Base-by-base conservation (phyloP, 2,329 filamentous ascomycete species). In the Hymenoscyphus linearis region DNA sequence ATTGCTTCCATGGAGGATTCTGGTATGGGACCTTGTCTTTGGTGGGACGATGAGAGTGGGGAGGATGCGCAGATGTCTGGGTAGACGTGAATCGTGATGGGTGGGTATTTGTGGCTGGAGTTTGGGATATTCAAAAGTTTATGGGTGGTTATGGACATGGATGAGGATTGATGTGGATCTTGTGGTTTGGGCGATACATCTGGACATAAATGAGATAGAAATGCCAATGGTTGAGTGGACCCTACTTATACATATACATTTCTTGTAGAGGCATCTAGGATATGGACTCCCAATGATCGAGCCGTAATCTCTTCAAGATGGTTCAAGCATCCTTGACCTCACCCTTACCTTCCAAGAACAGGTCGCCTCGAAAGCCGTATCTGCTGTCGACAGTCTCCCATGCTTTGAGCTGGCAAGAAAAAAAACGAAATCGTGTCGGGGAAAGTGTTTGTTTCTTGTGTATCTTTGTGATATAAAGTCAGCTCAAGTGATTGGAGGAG, bases 1-100 rank as follows among this genome's bases (percentile, higher is more conserved):
- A 84, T 79, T 62, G 85, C 82, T 7, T 84, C 80, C 66, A 88
- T 88, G 85, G 82, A 82, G 57, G 80, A 80, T 56, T 79, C 84
- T 58, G 85, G 85, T 3, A 74, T 88, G 1, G 85, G 85, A 1
- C 80, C 83, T 16, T 86, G 82, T 67, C 70, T 87, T 56, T 88
- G 85, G 85, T 87, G 85, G 84, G 83, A 86, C 63, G 67, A 62
- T 1, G 67, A 62, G 9, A 64, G 64, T 27, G 66, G 62, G n/a
- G 64, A 52, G 9, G 65, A 67, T 35, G 61, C 64, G 40, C 25
- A n/a, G 16, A n/a, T 16, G 14, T 13, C 26, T 18, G 18, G 12
- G 47, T 27, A 52, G 47, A 27, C 12, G 22, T 4, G 9, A 6
- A 18, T 2, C 31, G 22, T 52, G 26, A 47, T 52, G 9, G 22